These are phyloP conservation scores for Solanum ahanhuiri DNA, from an alignment of 257 asterid genomes.

Conservation along the genomic window DNA sequence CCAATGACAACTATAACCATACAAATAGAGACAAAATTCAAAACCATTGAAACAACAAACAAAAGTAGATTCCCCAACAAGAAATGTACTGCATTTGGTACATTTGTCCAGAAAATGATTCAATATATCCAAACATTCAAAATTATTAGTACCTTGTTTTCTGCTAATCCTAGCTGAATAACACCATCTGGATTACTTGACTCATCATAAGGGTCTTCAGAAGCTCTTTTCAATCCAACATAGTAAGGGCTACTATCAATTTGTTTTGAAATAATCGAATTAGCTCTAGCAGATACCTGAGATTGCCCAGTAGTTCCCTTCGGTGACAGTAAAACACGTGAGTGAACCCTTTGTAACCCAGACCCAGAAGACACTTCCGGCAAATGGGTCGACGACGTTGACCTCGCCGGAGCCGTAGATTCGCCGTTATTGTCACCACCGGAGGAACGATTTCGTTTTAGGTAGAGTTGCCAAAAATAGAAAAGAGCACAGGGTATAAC, in stretches of 20 bases:
- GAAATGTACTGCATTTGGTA: not conserved
- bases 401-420: conserved; percentile 10
- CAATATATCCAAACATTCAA: not conserved
- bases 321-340: conserved; percentile 36
- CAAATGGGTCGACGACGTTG: conserved; percentile 15
- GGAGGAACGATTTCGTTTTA: conserved; percentile 25
- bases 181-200: conserved; percentile 42
- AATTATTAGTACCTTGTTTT: conserved; percentile 33
- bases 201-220: conserved; percentile 40
- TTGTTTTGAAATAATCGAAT: conserved; percentile 25
- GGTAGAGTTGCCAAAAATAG: conserved; percentile 54
- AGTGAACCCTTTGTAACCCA: conserved; percentile 42
- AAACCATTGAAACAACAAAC: not conserved
- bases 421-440: conserved; percentile 11
- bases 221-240: conserved; percentile 31
- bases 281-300: conserved; percentile 38
- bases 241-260: conserved; percentile 24
- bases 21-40: not conserved
- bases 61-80: not conserved
- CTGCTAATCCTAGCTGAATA: conserved; percentile 48
- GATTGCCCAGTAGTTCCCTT: conserved; percentile 31
- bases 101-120: not conserved
- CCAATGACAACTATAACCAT: conserved; percentile 31
- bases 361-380: conserved; percentile 16
- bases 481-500: conserved; percentile 61